These are phyloP conservation scores for Miscanthus lutarioriparius DNA, from an alignment of 176 grass and related monocot genomes.

Conservation along the genomic window DNA sequence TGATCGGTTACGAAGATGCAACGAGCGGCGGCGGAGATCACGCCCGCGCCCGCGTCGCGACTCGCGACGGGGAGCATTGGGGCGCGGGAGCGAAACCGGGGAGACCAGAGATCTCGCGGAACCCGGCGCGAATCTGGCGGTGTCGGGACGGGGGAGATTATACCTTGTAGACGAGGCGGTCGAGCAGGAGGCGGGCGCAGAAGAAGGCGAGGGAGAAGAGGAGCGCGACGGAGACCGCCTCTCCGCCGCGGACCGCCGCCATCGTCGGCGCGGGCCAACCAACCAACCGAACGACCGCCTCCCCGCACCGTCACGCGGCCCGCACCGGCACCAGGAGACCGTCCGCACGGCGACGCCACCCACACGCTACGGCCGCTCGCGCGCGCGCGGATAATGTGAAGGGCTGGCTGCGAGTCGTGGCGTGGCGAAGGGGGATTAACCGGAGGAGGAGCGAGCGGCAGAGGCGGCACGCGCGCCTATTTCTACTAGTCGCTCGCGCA, in stretches of 20 bases:
- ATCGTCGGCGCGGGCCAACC: background rate
- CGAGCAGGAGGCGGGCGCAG: slow-evolving; percentile 74
- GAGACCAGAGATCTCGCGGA: slow-evolving; percentile 41
- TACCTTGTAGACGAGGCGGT: slow-evolving; percentile 89
- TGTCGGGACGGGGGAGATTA: background rate
- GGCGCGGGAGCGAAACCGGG: background rate
- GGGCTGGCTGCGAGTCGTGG: background rate
- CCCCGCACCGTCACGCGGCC: slow-evolving; percentile 1
- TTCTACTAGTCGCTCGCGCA: slow-evolving; percentile 19
- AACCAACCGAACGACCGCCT: background rate
- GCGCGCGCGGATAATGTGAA: slow-evolving; percentile 43
- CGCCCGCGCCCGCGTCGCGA: background rate
- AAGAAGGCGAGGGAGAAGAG: slow-evolving; percentile 70
- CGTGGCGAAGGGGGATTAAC: background rate
- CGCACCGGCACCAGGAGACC: slow-evolving; percentile 5
- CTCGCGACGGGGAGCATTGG: background rate
- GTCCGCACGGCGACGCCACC: slow-evolving; percentile 6
- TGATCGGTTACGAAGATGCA: slow-evolving; percentile 24
- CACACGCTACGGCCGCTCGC: background rate
- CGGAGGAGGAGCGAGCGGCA: slow-evolving; percentile 23
- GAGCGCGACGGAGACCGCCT: slow-evolving; percentile 35
- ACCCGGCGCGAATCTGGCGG: slow-evolving; percentile 43
- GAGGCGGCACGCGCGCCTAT: slow-evolving; percentile 30
- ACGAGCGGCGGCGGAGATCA: background rate
- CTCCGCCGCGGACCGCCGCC: slow-evolving; percentile 32